Base-by-base conservation (phyloP, 2,329 filamentous ascomycete species). In the Apiospora kogelbergensis region DNA sequence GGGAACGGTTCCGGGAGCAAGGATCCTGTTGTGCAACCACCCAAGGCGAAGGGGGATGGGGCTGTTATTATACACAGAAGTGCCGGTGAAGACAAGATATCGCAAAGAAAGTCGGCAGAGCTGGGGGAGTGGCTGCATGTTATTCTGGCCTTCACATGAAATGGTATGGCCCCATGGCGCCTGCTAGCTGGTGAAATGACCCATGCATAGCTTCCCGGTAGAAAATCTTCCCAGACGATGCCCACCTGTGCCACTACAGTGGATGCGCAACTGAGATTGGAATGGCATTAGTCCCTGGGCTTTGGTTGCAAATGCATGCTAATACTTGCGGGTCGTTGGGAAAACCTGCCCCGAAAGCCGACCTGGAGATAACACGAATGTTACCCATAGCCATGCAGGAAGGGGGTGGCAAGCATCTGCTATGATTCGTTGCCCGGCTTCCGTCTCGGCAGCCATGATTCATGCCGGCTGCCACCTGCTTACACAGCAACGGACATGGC, bases 291-390 rank as follows among this genome's bases (percentile, higher is more conserved):
- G 48, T 57, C 26, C 26, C 48, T 57, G 48, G 48, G 15, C 48
- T 57, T 20, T 57, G 48, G 48, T 57, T 33, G 10, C 48, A 30
- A 46, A 46, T 33, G 24, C 24, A 57, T 57, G 48, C 48, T 53
- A 57, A 57, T 57, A 57, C 48, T 33, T 57, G 48, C 48, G 48
- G 48, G 48, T 57, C 48, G 48, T 57, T 57, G 48, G 48, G 48
- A 30, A n/a, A 15, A 33, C 20, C 45, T 24, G 46, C 6, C 11
- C 48, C 33, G 48, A n/a, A 15, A 33, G 26, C 45, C 13, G 46
- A 17, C 11, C 48, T 57, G 48, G 48, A 57, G 48, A 57, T 57
- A 57, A 57, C 24, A 57, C 1, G 11, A 30, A 17, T 30, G 48
- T 57, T 57, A 57, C 48, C 48, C 48, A 26, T n/a, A n/a, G n/a